These are phyloP conservation scores for Fusarium devonianum DNA, from an alignment of 2,329 filamentous ascomycete genomes.

Conservation along the genomic window DNA sequence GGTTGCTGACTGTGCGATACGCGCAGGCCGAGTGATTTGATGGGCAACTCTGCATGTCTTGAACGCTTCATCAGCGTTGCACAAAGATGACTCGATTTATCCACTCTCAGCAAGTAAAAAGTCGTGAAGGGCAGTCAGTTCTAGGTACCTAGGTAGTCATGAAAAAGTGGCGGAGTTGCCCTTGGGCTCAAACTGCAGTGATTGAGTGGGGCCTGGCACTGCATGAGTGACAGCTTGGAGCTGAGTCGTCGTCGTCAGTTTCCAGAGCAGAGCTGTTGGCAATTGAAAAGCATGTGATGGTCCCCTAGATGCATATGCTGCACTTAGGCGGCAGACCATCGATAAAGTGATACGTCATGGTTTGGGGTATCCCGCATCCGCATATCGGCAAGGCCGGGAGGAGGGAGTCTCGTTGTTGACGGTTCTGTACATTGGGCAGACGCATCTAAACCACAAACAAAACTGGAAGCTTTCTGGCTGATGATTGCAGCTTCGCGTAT, in stretches of 20 bases:
- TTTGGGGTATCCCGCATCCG: constrained; percentile 14
- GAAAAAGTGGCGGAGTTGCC: constrained; percentile 19
- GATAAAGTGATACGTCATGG: constrained; percentile 33
- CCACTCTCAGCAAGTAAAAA: constrained; percentile 8
- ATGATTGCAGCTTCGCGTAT: no score
- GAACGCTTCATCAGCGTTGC: constrained; percentile 14
- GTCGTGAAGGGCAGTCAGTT: no score
- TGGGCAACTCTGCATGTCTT: constrained; percentile 23
- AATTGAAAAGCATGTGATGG: constrained; percentile 40
- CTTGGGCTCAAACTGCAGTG: constrained; percentile 10
- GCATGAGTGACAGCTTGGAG: constrained; percentile 3
- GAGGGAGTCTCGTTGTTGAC: neutral
- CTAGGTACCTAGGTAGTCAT: no score
- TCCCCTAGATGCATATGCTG: constrained; percentile 36
- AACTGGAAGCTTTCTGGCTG: no score
- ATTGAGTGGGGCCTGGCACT: neutral
- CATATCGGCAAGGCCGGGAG: constrained; percentile 30
- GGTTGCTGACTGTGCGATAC: constrained; percentile 1
- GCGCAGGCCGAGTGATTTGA: constrained; percentile 28
- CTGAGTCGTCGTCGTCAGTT: constrained; percentile 31
- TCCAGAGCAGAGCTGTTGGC: constrained; percentile 27
- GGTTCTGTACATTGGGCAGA: neutral
- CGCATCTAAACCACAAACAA: no score
- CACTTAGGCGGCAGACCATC: constrained; percentile 16
- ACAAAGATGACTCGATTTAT: constrained; percentile 29